These are phyloP conservation scores for Penicillium sumatraense DNA, from an alignment of 2,329 filamentous ascomycete genomes.

Conservation along the genomic window DNA sequence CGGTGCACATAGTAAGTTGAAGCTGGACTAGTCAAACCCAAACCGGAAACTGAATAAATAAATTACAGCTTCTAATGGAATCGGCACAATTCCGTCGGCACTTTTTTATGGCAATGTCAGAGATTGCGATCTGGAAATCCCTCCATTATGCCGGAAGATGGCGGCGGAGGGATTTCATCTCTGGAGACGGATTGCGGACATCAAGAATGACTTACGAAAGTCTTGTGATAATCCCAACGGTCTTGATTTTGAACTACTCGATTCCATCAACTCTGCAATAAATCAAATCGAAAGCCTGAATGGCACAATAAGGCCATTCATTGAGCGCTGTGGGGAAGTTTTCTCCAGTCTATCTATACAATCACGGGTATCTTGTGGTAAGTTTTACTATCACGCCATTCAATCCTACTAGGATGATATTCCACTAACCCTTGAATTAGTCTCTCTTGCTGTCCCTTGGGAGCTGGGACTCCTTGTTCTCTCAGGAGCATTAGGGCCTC, in stretches of 20 bases:
- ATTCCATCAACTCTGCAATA: background rate
- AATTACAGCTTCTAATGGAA: background rate
- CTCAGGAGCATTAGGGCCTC: slow-evolving; percentile 12
- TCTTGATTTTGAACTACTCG: background rate
- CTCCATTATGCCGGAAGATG: slow-evolving; percentile 17
- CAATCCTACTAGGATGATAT: too few species aligned
- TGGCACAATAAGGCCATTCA: slow-evolving; percentile 16
- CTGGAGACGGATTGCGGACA: slow-evolving; percentile 22
- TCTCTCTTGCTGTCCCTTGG: slow-evolving; percentile 26
- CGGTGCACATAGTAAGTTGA: slow-evolving; percentile 9
- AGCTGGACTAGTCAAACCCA: too few species aligned
- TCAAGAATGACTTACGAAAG: slow-evolving; percentile 8
- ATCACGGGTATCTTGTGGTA: slow-evolving; percentile 22
- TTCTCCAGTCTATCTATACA: slow-evolving; percentile 16
- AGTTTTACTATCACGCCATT: background rate
- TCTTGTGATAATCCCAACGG: background rate
- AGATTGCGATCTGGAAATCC: slow-evolving; percentile 11
- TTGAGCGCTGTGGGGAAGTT: slow-evolving; percentile 11
- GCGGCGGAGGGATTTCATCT: slow-evolving; percentile 19
- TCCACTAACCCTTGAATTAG: slow-evolving; percentile 6
- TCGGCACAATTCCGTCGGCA: background rate
- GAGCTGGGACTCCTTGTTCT: slow-evolving; percentile 25
- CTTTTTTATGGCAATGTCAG: background rate
- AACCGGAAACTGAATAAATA: background rate
- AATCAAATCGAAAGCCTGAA: slow-evolving; percentile 9